These are phyloP conservation scores for Geotrichum australiense DNA, from an alignment of 1,139 yeast species.

Conservation along the genomic window DNA sequence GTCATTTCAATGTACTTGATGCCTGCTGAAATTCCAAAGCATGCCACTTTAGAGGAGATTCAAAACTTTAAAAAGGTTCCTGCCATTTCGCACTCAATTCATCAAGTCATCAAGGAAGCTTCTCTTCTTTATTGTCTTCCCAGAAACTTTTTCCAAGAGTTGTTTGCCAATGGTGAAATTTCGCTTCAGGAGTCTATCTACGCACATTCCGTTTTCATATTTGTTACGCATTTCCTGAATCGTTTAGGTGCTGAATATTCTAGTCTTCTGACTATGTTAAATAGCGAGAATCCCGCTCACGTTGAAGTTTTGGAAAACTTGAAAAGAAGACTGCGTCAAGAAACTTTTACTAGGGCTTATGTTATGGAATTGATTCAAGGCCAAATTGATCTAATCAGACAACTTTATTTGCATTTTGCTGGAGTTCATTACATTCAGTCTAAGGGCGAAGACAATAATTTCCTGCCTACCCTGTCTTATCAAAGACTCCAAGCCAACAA, in stretches of 20 bases:
- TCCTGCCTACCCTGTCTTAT: conserved; percentile 70
- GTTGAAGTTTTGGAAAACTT: conserved; percentile 68
- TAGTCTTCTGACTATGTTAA: conserved; percentile 58
- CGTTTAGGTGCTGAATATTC: conserved; percentile 88
- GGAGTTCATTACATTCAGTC: conserved; percentile 78
- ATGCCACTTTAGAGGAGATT: conserved; percentile 34
- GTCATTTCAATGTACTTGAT: conserved; percentile 80
- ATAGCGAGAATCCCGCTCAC: conserved; percentile 53
- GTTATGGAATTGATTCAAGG: conserved; percentile 70
- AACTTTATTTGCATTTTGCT: conserved; percentile 87
- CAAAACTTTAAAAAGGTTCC: conserved; percentile 36
- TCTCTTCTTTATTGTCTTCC: conserved; percentile 89
- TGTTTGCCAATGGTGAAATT: conserved; percentile 68
- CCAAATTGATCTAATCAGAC: conserved; percentile 67
- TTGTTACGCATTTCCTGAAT: conserved; percentile 89
- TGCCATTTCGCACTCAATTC: conserved; percentile 63
- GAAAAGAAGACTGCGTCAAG: conserved; percentile 86
- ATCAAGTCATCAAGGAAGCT: conserved; percentile 91
- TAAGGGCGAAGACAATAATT: conserved; percentile 45
- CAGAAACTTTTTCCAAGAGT: conserved; percentile 68
- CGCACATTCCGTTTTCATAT: conserved; percentile 89
- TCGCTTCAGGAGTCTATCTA: conserved; percentile 92
- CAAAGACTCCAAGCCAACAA: conserved; percentile 79
- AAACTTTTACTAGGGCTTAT: conserved; percentile 83
- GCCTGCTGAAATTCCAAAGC: conserved; percentile 40